These are phyloP conservation scores for Erythrobasidium yunnanense DNA, from an alignment of 768 basidiomycete genomes.

Conservation along the genomic window DNA sequence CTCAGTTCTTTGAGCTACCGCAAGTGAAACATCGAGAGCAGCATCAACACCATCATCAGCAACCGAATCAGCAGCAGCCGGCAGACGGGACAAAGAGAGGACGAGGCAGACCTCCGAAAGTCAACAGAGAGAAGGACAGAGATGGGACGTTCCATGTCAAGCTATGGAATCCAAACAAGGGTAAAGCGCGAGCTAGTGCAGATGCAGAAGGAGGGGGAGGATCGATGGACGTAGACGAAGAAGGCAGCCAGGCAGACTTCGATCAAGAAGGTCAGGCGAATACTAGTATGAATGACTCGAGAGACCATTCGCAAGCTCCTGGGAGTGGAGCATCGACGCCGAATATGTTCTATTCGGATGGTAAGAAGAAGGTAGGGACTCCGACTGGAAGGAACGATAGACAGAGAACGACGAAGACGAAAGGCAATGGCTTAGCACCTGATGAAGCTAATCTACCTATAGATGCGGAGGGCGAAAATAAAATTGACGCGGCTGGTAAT, in stretches of 20 bases:
- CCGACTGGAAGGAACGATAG: no score
- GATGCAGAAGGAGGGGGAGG: slow-evolving; percentile 2
- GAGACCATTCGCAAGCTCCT: no score
- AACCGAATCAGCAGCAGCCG: neutral
- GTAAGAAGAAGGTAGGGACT: no score
- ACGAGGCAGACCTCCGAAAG: neutral
- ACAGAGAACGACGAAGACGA: slow-evolving; percentile 45
- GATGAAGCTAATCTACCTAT: slow-evolving; percentile 79
- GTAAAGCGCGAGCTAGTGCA: neutral
- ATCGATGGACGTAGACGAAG: slow-evolving; percentile 49
- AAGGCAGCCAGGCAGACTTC: slow-evolving; percentile 45
- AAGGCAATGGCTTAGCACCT: slow-evolving; percentile 56
- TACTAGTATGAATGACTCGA: neutral
- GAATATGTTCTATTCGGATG: no score
- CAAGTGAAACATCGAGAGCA: neutral
- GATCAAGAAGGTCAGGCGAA: slow-evolving; percentile 9
- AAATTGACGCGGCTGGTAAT: slow-evolving; percentile 75
- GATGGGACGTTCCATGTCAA: neutral
- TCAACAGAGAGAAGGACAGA: neutral
- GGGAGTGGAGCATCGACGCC: no score
- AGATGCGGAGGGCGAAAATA: slow-evolving; percentile 76
- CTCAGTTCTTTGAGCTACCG: neutral
- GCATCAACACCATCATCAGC: neutral
- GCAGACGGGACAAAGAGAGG: neutral
- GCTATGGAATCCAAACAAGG: neutral